phyloP scores from a whole-genome alignment of 2,329 filamentous ascomycete genomes.

The Aspergillus glaucus region DNA sequence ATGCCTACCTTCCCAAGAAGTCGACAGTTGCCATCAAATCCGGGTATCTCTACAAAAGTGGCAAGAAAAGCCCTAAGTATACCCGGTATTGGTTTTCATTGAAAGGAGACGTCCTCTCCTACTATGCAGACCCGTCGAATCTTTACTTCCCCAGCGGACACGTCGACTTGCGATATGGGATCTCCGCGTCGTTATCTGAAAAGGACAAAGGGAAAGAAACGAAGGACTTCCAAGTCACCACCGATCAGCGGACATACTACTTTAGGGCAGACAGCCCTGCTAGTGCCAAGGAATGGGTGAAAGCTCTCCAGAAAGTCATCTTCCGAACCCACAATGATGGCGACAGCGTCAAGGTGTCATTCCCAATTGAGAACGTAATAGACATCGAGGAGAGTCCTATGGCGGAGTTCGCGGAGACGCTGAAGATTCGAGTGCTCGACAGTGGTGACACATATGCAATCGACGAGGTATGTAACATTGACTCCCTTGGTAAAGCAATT shows the following conservation, averaged over 20 bases:
- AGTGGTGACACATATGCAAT: constrained; percentile 92
- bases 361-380: constrained; percentile 82
- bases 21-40: constrained; percentile 73
- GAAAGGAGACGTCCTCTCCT: constrained; percentile 85
- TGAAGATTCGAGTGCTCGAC: constrained; percentile 88
- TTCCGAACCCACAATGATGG: constrained; percentile 94
- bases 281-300: constrained; percentile 95
- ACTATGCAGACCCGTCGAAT: constrained; percentile 76
- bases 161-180: constrained; percentile 85
- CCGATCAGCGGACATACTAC: constrained; percentile 73
- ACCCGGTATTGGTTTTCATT: constrained; percentile 89
- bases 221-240: constrained; percentile 72
- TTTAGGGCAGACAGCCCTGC: constrained; percentile 82
- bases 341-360: constrained; percentile 90
- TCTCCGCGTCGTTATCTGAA: constrained; percentile 73
- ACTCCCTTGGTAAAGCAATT: not conserved
- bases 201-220: constrained; percentile 67
- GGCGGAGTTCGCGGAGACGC: constrained; percentile 84
- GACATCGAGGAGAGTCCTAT: constrained; percentile 90
- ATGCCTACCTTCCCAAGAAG: constrained; percentile 94
- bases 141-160: constrained; percentile 88
- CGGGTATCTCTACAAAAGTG: constrained; percentile 80
- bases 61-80: constrained; percentile 80
- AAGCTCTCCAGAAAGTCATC: constrained; percentile 86
- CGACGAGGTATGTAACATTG: constrained; percentile 62